Evolutionary conservation across 768 basidiomycete genomes (phyloP).

Genomic region (Rhodotorula taiwanensis): DNA sequence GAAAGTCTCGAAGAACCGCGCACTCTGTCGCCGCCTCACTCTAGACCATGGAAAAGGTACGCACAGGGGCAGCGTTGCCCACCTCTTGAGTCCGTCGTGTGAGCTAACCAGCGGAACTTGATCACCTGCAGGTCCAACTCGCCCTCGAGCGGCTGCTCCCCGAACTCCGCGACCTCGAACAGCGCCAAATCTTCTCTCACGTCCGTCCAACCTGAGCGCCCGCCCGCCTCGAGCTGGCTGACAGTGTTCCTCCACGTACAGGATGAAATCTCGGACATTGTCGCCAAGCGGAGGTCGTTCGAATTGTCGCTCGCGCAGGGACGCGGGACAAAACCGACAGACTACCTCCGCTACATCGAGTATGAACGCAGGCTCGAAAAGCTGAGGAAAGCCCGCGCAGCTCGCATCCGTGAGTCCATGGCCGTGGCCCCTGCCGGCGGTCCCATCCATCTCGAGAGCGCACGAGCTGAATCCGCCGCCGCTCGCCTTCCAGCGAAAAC

Average conservation of each 20-base stretch:
- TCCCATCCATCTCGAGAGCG: too few relatives aligned
- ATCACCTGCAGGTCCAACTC: conserved; percentile 37
- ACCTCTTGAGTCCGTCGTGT: too few relatives aligned
- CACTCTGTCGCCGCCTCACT: not conserved
- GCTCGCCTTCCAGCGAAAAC: conserved; percentile 11
- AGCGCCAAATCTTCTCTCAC: conserved; percentile 40
- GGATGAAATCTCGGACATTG: conserved; percentile 42
- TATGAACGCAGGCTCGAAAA: conserved; percentile 42
- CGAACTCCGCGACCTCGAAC: conserved; percentile 42
- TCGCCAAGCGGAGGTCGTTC: conserved; percentile 38
- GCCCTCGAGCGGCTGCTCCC: conserved; percentile 42
- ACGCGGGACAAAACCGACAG: conserved; percentile 38
- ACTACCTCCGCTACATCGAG: conserved; percentile 42
- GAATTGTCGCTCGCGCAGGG: conserved; percentile 40
- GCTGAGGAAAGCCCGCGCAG: conserved; percentile 35
- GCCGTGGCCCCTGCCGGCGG: too few relatives aligned
- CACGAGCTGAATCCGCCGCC: not conserved
- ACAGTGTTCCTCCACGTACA: not conserved
- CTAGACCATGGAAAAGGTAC: conserved; percentile 24
- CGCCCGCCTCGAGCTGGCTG: not conserved
- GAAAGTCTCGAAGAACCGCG: too few relatives aligned
- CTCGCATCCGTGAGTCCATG: conserved; percentile 30
- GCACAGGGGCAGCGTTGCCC: not conserved
- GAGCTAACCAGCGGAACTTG: too few relatives aligned
- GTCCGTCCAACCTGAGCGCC: conserved; percentile 2